Conservation (phyloP, 345 rosid species). For the Mercurialis annua region DNA sequence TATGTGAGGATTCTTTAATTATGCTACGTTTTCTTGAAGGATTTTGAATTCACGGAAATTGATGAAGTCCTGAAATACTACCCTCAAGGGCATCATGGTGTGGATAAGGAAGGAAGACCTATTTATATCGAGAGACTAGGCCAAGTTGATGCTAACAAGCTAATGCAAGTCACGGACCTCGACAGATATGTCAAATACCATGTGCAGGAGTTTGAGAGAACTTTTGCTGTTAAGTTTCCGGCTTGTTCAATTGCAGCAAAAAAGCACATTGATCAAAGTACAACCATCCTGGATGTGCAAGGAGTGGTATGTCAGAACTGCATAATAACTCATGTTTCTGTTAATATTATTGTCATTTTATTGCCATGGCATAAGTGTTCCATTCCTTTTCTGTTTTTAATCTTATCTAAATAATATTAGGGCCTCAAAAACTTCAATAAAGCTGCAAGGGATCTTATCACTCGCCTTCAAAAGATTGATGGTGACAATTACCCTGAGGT, state of each 20-base stretch:
- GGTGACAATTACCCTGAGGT: constrained; percentile 99
- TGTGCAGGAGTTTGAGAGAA: constrained; percentile 87
- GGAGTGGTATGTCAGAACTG: constrained; percentile 75
- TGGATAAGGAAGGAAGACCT: constrained; percentile 92
- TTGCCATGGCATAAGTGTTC: not conserved
- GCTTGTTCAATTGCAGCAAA: constrained; percentile 89
- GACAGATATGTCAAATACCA: constrained; percentile 91
- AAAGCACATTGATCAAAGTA: constrained; percentile 87
- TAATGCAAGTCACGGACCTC: constrained; percentile 89
- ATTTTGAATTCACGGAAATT: constrained; percentile 69
- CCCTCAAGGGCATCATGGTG: constrained; percentile 96
- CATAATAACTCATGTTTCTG: not conserved
- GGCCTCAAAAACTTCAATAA: constrained; percentile 89
- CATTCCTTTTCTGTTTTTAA: not conserved
- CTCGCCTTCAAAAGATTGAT: constrained; percentile 77
- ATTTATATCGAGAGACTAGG: constrained; percentile 89
- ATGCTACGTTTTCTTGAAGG: constrained; percentile 37
- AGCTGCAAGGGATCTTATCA: constrained; percentile 85
- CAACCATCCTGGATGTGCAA: constrained; percentile 94
- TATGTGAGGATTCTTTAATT: not conserved
- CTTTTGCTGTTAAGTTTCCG: constrained; percentile 72
- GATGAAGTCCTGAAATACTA: constrained; percentile 64
- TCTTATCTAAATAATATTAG: constrained; percentile 31
- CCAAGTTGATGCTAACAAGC: constrained; percentile 73
- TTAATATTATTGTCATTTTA: not conserved